These are phyloP conservation scores for Stephanodiscus minutulus DNA, from an alignment of 108 stramenopile species.

Conservation along the genomic window DNA sequence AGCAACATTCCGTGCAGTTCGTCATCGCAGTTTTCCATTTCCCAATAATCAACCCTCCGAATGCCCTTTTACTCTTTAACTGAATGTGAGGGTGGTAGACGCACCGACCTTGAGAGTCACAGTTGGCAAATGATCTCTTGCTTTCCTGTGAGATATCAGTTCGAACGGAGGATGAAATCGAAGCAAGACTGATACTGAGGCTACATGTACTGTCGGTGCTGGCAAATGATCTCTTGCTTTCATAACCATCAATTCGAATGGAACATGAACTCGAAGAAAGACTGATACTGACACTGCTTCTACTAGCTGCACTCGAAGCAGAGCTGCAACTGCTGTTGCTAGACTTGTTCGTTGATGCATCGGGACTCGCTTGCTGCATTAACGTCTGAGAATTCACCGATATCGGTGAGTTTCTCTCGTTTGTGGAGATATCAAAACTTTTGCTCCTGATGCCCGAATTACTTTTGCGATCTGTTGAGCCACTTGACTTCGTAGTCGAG, in stretches of 20 bases:
- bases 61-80: neutral
- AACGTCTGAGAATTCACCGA: neutral
- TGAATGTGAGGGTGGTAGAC: constrained; percentile 9
- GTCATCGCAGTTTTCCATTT: constrained; percentile 5
- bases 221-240: neutral
- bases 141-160: constrained; percentile 9
- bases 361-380: neutral
- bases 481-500: neutral
- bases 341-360: neutral
- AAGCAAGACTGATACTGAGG: too few species aligned
- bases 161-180: too few species aligned
- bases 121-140: neutral
- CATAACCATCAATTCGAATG: neutral
- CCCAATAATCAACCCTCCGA: constrained; percentile 2
- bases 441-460: neutral
- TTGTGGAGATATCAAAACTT: neutral
- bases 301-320: neutral
- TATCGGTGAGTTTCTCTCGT: neutral
- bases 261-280: neutral
- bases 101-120: constrained; percentile 9
- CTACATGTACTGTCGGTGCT: neutral
- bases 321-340: neutral
- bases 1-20: constrained; percentile 17
- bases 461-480: neutral
- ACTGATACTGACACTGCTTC: too few species aligned